Evolutionary conservation across 305 asterid species (phyloP).

Genomic region (Solanum hybrid): DNA sequence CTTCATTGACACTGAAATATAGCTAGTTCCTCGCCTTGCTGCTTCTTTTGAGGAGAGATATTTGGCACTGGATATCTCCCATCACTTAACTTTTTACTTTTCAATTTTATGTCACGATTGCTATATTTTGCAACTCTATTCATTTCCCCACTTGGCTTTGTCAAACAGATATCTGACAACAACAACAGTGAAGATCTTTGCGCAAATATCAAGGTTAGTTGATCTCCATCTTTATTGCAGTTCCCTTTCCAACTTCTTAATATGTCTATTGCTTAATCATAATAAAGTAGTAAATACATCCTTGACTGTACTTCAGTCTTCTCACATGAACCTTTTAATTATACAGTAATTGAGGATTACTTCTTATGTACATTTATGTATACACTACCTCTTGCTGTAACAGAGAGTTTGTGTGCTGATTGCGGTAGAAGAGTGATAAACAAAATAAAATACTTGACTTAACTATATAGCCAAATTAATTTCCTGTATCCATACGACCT

Average conservation of each 20-base stretch:
- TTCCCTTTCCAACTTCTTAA: background rate
- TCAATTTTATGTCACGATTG: background rate
- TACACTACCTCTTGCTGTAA: background rate
- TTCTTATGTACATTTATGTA: background rate
- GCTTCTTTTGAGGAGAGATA: background rate
- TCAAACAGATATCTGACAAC: constrained; percentile 52
- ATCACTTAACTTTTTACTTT: background rate
- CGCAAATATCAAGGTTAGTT: constrained; percentile 62
- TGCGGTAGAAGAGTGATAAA: background rate
- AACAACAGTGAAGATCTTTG: constrained; percentile 63
- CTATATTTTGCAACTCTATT: background rate
- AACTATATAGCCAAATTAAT: background rate
- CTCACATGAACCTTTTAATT: background rate
- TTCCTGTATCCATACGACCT: background rate
- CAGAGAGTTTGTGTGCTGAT: background rate
- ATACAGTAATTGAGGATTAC: background rate
- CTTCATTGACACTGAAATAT: background rate
- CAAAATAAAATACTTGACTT: background rate
- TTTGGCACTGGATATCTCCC: background rate
- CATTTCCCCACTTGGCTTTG: constrained; percentile 10
- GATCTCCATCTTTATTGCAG: background rate
- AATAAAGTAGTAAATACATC: background rate
- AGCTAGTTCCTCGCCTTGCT: background rate
- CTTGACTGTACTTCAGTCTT: background rate
- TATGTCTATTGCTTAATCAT: background rate